Conservation (phyloP, 2,329 filamentous ascomycete genomes). For the Ascosphaera apis region DNA sequence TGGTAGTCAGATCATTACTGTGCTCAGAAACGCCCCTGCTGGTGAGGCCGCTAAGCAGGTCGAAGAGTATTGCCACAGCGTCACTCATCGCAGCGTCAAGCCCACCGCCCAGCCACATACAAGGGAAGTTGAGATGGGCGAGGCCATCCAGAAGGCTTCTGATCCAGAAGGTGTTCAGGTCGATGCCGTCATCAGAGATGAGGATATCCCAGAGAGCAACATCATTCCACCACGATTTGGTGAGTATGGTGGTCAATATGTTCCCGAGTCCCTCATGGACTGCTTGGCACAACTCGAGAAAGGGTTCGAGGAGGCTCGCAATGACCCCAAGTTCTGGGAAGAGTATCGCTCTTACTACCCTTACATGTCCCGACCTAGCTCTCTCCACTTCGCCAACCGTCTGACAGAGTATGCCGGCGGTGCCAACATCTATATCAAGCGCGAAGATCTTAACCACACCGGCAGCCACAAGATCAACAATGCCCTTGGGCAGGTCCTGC, state of each 20-base stretch:
- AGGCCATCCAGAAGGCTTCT: conserved; percentile 39
- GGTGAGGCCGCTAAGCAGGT: conserved; percentile 49
- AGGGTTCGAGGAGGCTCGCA: conserved; percentile 68
- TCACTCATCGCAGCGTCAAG: conserved; percentile 33
- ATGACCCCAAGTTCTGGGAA: conserved; percentile 87
- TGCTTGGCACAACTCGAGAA: conserved; percentile 75
- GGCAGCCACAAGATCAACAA: conserved; percentile 99
- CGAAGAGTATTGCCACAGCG: conserved; percentile 63
- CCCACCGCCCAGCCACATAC: conserved; percentile 26
- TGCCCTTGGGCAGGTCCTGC: conserved; percentile 72
- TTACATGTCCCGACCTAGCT: conserved; percentile 89
- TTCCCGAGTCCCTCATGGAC: conserved; percentile 95
- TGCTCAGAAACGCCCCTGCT: conserved; percentile 43
- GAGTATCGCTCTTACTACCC: conserved; percentile 91
- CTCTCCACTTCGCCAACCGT: conserved; percentile 69
- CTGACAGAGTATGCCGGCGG: conserved; percentile 76
- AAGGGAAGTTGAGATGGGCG: conserved; percentile 45
- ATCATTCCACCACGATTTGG: conserved; percentile 73
- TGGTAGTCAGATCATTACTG: conserved; percentile 81
- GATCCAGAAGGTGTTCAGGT: conserved; percentile 29
- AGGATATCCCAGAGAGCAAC: conserved; percentile 31
- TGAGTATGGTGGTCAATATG: conserved; percentile 91
- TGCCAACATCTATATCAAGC: conserved; percentile 92
- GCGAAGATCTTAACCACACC: conserved; percentile 93
- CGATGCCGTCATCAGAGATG: conserved; percentile 30